phyloP scores from a whole-genome alignment of 805 yeast species.

The Ogataea trehaloabstinens region DNA sequence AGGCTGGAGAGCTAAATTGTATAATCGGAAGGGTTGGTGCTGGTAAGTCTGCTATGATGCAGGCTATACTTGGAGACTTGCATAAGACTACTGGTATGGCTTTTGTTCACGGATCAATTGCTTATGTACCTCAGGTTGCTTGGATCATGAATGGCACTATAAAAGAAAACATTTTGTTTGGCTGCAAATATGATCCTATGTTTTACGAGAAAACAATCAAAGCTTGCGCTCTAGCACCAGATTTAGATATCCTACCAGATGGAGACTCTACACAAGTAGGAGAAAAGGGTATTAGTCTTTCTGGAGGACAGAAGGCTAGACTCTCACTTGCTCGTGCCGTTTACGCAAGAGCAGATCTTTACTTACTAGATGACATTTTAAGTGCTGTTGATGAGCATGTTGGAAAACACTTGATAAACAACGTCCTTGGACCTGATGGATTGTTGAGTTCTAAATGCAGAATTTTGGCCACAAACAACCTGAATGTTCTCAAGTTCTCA shows the following conservation, averaged over 20 bases:
- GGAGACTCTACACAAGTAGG: slow-evolving; percentile 92
- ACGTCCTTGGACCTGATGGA: slow-evolving; percentile 81
- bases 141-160: slow-evolving; percentile 96
- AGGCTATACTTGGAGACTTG: slow-evolving; percentile 79
- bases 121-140: slow-evolving; percentile 89
- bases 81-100: slow-evolving; percentile 74
- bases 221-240: slow-evolving; percentile 84
- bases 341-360: slow-evolving; percentile 86
- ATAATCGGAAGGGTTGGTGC: slow-evolving; percentile 88
- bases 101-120: slow-evolving; percentile 69
- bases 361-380: slow-evolving; percentile 83
- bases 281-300: slow-evolving; percentile 89
- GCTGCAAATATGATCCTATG: slow-evolving; percentile 73
- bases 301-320: slow-evolving; percentile 97
- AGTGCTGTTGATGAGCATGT: slow-evolving; percentile 97
- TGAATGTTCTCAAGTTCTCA: slow-evolving; percentile 77
- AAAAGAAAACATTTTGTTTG: slow-evolving; percentile 83
- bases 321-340: slow-evolving; percentile 91
- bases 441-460: slow-evolving; percentile 70
- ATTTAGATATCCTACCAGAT: slow-evolving; percentile 71
- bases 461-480: slow-evolving; percentile 82
- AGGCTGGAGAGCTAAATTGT: slow-evolving; percentile 78
- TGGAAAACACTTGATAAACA: slow-evolving; percentile 75
- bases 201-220: slow-evolving; percentile 76
- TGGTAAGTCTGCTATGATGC: slow-evolving; percentile 83